Base-by-base conservation (phyloP, 2,329 filamentous ascomycete genomes). In the Colletotrichum costaricense region DNA sequence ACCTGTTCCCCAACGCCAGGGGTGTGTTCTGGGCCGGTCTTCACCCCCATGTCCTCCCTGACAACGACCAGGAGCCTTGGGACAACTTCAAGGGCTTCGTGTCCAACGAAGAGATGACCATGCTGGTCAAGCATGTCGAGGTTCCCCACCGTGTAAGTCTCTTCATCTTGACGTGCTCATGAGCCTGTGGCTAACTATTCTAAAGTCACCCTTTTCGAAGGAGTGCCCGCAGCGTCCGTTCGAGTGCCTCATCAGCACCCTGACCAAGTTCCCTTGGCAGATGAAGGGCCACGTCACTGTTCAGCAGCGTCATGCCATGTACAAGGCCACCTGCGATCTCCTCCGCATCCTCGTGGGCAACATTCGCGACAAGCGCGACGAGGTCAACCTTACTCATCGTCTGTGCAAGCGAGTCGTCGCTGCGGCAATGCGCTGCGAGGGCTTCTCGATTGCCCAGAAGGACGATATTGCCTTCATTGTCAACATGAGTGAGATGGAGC, bases 181-280 rank as follows among this genome's bases (percentile, higher is more conserved):
- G 24, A 3, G 26, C 12, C n/a, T 24, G 3, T 16, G 6, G 46
- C 73, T 74, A 33, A 72, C 60, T 22, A 12, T 11, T 24, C 16
- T 12, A n/a, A 12, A 92, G 89, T 90, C 89, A 14, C 88, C 88
- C 0, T 93, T 89, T 78, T 87, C 89, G 9, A 86, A 85, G 69
- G 86, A 90, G 30, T 92, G 90, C 76, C 90, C 90, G 0, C 90
- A 93, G 81, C 88, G 91, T 16, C 88, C 90, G 2, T 93, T 89
- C 69, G 91, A 93, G 82, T 91, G 87, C 78, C 83, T 93, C 77
- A 91, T 93, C 76, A 91, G 89, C 78, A 92, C 88, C 1, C 78
- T 91, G 49, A 87, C 86, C 73, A 90, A 93, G 83, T 86, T 91
- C 56, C 91, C 91, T 0, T 93, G 91, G 91, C 86, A 88, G 72